Conservation (phyloP, 129 eudicot genomes). For the Scalesia atractyloides region DNA sequence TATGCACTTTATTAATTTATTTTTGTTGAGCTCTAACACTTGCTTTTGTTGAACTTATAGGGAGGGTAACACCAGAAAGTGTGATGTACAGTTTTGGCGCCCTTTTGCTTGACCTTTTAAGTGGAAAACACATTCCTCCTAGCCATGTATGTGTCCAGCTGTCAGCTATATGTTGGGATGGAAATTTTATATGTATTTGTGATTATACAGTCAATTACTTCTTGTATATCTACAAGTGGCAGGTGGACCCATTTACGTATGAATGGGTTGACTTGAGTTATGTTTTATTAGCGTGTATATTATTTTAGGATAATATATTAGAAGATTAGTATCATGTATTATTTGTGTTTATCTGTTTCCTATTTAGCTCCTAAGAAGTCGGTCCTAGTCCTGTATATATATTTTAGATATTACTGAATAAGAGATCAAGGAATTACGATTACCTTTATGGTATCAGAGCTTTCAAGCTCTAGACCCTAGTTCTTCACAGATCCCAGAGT, state of each 20-base stretch:
- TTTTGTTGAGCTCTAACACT: not conserved
- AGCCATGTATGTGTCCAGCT: constrained; percentile 54
- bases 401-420: too few species aligned
- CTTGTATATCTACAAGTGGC: not conserved
- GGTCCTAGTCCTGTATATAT: too few species aligned
- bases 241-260: not conserved
- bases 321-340: too few species aligned
- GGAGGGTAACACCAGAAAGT: constrained; percentile 70
- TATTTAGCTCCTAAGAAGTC: too few species aligned
- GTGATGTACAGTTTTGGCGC: constrained; percentile 71
- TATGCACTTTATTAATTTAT: constrained; percentile 12
- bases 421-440: too few species aligned
- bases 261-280: not conserved
- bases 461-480: too few species aligned
- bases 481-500: too few species aligned
- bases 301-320: too few species aligned
- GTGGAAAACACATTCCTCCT: constrained; percentile 79
- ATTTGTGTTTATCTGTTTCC: too few species aligned
- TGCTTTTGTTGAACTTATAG: constrained; percentile 37
- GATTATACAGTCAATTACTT: not conserved
- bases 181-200: not conserved
- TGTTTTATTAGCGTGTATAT: too few species aligned
- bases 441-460: too few species aligned
- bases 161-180: not conserved
- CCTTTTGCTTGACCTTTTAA: constrained; percentile 68